A percentile compares a stretch with the other conserved stretches of the same genome.
phyloP scores from a whole-genome alignment of 352 stramenopile genomes.

The Pseudoperonospora humuli region DNA sequence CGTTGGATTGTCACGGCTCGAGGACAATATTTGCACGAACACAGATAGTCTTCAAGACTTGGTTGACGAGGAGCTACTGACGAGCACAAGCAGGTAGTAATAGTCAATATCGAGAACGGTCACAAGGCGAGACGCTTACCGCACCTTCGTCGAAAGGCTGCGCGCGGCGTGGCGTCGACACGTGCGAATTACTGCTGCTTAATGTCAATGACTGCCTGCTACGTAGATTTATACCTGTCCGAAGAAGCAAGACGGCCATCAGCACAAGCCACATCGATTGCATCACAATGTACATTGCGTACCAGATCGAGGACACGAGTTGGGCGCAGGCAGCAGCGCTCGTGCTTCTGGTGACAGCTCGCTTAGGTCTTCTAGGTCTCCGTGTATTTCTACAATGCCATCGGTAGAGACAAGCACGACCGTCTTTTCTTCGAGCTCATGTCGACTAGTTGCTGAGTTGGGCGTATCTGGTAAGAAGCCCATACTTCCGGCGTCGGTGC shows the following conservation, averaged over 20 bases:
- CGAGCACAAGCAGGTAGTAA: background rate
- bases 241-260: background rate
- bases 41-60: constrained; percentile 49
- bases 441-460: constrained; percentile 2
- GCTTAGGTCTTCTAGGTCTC: constrained; percentile 1
- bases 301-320: constrained; percentile 29
- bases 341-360: constrained; percentile 11
- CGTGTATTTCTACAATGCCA: constrained; percentile 14
- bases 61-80: constrained; percentile 4
- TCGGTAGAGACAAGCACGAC: constrained; percentile 21
- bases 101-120: constrained; percentile 1
- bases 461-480: constrained; percentile 15
- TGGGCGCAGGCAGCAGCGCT: constrained; percentile 22
- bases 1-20: constrained; percentile 36
- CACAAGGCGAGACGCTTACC: background rate
- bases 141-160: constrained; percentile 22
- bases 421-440: constrained; percentile 10
- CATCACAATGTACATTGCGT: background rate
- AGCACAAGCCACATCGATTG: background rate
- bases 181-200: constrained; percentile 13
- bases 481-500: constrained; percentile 9
- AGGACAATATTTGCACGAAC: constrained; percentile 54
- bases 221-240: constrained; percentile 22
- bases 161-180: constrained; percentile 7
- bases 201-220: constrained; percentile 21